Base-by-base conservation (phyloP, 306 rosid genomes). In the Albizia julibrissin region DNA sequence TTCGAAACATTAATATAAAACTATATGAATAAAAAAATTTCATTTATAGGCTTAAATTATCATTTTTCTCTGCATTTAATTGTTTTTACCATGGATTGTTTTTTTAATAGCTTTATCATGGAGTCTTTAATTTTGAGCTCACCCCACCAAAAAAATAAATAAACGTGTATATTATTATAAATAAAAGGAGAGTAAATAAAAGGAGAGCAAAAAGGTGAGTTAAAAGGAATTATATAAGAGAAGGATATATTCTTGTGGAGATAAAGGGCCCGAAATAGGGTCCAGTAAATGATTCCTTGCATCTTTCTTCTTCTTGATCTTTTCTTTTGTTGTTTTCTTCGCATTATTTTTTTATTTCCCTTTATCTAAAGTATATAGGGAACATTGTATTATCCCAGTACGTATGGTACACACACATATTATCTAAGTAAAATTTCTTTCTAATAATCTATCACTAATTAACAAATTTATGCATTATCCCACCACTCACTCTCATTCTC, bases 221-320 rank as follows among this genome's bases (percentile, higher is more conserved):
- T n/a, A 0, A 7, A 8, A 15, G 3, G 2, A 13, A 34, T 12
- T 7, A 78, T 16, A 46, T 3, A 21, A 67, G 22, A 69, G 44
- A 3, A 22, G 67, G 76, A 49, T 50, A 34, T 79, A 79, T 68
- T 49, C 68, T 5, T 3, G 5, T 78, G 75, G 39, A 49, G 29
- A 18, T 67, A 49, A 44, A 67, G 81, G 37, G n/a, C 66, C 22
- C 13, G 9, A 49, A n/a, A 47, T 5, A 47, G 37, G 75, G 75
- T 78, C 67, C 67, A 31, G 24, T 31, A 47, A 66, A 49, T 26
- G 75, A 67, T 78, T 67, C 66, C 2, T n/a, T 13, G 37, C 67
- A 10, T 67, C 14, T 31, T 49, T 77, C 67, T 8, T 64, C 72
- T 26, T 59, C 7, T 61, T 65, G 24, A 22, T 69, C 39, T 68